phyloP scores from a whole-genome alignment of 257 asterid species.

The Leptodermis oblonga region DNA sequence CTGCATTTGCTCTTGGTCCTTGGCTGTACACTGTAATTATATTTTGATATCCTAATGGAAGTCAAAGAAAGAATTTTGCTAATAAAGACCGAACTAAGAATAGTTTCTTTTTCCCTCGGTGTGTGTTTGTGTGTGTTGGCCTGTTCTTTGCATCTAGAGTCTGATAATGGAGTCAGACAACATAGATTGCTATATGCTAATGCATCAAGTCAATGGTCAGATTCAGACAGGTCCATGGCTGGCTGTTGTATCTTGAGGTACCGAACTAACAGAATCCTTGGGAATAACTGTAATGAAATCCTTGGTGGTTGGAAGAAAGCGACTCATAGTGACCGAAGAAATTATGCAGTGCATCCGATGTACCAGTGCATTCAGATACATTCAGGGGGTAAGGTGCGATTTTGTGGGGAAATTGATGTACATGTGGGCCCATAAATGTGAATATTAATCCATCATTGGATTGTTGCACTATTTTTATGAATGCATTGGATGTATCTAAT shows the following conservation, averaged over 20 bases:
- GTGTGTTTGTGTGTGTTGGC: not conserved
- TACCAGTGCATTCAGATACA: too few species aligned
- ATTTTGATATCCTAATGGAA: not conserved
- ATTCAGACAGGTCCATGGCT: not conserved
- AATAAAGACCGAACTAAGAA: not conserved
- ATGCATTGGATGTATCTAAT: too few species aligned
- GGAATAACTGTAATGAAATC: not conserved
- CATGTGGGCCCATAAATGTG: too few species aligned
- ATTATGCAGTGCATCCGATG: too few species aligned
- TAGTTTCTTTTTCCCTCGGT: too few species aligned
- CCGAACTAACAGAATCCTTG: not conserved
- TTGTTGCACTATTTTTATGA: too few species aligned
- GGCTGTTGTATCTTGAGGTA: not conserved
- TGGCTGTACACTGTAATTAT: not conserved
- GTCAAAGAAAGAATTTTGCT: not conserved
- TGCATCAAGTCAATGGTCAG: slow-evolving; percentile 9
- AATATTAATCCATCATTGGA: too few species aligned
- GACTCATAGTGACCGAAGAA: not conserved
- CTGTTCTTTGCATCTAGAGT: not conserved
- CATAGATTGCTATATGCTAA: not conserved
- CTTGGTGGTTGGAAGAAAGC: slow-evolving; percentile 9
- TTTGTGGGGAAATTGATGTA: too few species aligned
- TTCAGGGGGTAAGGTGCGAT: too few species aligned
- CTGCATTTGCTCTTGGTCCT: not conserved
- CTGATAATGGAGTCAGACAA: slow-evolving; percentile 1